Evolutionary conservation across 495 filamentous ascomycete species (phyloP).

Genomic region (Tuber microsphaerosporum): DNA sequence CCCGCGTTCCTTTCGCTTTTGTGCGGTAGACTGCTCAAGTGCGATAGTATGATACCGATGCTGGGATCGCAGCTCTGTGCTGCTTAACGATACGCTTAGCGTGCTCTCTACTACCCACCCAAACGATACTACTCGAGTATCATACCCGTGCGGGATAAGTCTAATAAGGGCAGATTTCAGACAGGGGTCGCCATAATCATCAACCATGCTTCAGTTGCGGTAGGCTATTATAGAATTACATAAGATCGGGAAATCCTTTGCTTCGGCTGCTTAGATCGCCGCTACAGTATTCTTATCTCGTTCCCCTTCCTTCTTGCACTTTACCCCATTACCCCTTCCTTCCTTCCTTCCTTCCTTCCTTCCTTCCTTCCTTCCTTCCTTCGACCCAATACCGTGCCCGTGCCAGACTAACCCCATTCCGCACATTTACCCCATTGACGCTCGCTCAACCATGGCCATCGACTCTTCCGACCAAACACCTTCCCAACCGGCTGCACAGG

Average conservation of each 20-base stretch:
- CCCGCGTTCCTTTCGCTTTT: not conserved
- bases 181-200: not conserved
- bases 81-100: not conserved
- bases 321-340: not conserved
- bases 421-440: not conserved
- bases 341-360: not conserved
- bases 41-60: not conserved
- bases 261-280: not conserved
- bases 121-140: too few relatives aligned
- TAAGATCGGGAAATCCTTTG: not conserved
- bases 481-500: not conserved
- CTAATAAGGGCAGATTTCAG: not conserved
- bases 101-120: not conserved
- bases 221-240: not conserved
- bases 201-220: not conserved
- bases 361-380: too few relatives aligned
- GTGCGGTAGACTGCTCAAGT: too few relatives aligned
- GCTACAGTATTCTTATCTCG: not conserved
- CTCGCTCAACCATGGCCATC: not conserved
- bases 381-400: not conserved
- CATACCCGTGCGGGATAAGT: not conserved
- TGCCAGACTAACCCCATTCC: not conserved
- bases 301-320: not conserved
- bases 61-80: too few relatives aligned
- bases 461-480: not conserved